Conservation (phyloP, 768 basidiomycete species). For the Russula lepida region DNA sequence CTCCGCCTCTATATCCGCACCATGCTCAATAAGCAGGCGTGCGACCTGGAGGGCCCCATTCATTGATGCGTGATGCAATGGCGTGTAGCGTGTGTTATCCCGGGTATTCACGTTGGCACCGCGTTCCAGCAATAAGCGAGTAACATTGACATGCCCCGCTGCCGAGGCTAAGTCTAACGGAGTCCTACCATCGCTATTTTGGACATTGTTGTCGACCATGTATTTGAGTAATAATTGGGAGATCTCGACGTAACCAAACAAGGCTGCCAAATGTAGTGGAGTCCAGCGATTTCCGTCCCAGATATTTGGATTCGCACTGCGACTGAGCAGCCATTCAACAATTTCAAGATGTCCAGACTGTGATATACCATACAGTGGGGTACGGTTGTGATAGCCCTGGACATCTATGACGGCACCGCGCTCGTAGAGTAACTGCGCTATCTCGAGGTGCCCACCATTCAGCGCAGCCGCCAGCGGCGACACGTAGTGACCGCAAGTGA, state of each 20-base stretch:
- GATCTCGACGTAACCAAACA: neutral
- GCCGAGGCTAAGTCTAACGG: neutral
- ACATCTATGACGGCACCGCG: neutral
- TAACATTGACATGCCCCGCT: neutral
- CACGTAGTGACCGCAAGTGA: neutral
- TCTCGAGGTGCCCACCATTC: neutral
- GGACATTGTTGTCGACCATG: neutral
- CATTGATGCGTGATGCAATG: neutral
- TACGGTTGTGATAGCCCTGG: neutral
- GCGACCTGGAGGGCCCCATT: no score
- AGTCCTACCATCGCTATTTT: neutral
- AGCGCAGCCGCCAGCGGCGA: neutral
- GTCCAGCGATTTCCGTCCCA: neutral
- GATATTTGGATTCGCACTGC: neutral
- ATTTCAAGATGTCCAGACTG: neutral
- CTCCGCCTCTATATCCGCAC: no score
- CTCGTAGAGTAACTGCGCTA: neutral
- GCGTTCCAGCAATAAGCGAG: neutral
- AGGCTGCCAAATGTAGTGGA: neutral
- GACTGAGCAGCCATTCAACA: neutral
- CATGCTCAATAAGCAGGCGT: no score
- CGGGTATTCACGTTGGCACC: neutral
- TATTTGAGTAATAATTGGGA: neutral
- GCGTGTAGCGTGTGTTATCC: neutral
- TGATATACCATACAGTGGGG: neutral